Base-by-base conservation (phyloP, 805 yeast species). In the Blastobotrys attinorum region DNA sequence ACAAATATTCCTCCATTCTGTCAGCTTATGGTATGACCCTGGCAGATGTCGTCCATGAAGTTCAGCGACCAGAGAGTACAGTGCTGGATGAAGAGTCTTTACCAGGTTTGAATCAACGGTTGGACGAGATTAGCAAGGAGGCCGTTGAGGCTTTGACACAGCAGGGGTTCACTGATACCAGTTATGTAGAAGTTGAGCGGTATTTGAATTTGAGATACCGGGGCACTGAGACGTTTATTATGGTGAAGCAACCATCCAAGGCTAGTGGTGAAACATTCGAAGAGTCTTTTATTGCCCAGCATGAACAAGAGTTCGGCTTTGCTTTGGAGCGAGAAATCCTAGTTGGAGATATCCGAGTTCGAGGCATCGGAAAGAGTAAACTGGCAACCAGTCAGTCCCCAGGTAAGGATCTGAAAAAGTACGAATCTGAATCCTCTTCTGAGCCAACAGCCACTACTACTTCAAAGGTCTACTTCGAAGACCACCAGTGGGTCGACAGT, bases 21-120 rank as follows among this genome's bases (percentile, higher is more conserved):
- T 83, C 94, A 1, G 95, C 96, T 0, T 87, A 83, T 58, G 96
- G 96, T 48, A 87, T 87, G 68, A 78, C 86, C 2, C 67, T 87
- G 25, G 95, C 96, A 2, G 94, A 85, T 63, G 83, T 85, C 37
- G 92, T 84, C 7, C 77, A 77, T 38, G 95, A 85, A 55, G 68
- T 64, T n/a, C 92, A 83, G 61, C 79, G 78, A 48, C 95, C 95
- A 0, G 75, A 81, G 38, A 73, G 82, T 2, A 55, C 66, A 10
- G 58, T 66, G 1, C 58, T 79, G 36, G 61, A 58, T 2, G 61
- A 56, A 1, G 36, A 40, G 1, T 63, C 68, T 11, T 46, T 59
- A 27, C 21, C 34, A 0, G 55, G 54, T 2, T 62, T 85, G 22
- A 62, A 70, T 21, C 55, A 51, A 3, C 72, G 78, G 46, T 68